Evolutionary conservation across 768 basidiomycete genomes (phyloP), one percentile per base, ranked within the genome.

Genomic region (Udeniomyces megalosporus): DNA sequence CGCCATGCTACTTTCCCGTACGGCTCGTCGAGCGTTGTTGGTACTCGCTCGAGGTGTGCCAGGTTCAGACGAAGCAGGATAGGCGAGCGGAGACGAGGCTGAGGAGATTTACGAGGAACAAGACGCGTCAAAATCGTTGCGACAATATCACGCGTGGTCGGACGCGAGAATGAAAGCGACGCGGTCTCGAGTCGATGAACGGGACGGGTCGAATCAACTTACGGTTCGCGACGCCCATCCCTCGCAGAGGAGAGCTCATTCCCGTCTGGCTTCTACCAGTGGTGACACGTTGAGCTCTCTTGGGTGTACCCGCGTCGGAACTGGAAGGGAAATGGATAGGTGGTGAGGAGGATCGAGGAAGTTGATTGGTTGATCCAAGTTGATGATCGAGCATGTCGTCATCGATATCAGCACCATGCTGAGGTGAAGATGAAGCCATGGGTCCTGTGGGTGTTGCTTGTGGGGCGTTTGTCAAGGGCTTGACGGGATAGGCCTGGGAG

Each of bases 211-310:
- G 11, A 15, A 22, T 24, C 55, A 44, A 26, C 14, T 14, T 35
- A 42, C 44, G 26, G 35, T 57, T 24, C 14, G 3, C 38, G n/a
- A 58, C 48, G n/a, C 56, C 55, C 22, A 63, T 24, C 1, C 62
- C 50, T 44, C 62, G 55, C 11, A 58, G 42, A 22, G 62, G 62
- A 22, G 62, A 63, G 55, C 62, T 63, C 62, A 63, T 63, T 22
- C 55, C 62, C 11, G 60, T 54, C 46, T 26, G 20, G 15, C 38
- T 42, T 42, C 38, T 42, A 8, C 10, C 38, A 17, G 38, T 42
- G 24, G 51, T 28, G 45, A 28, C 32, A 1, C 24, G 24, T 29
- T 53, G 52, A n/a, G n/a, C n/a, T n/a, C n/a, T n/a, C n/a, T n/a
- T n/a, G n/a, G 60, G 60, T 11, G 60, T 61, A 10, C 50, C 60